A percentile compares a stretch with the other conserved stretches of the same genome.
Evolutionary conservation across 371 early-diverging fungal genomes (phyloP).

Genomic region (Nematocida sp.): DNA sequence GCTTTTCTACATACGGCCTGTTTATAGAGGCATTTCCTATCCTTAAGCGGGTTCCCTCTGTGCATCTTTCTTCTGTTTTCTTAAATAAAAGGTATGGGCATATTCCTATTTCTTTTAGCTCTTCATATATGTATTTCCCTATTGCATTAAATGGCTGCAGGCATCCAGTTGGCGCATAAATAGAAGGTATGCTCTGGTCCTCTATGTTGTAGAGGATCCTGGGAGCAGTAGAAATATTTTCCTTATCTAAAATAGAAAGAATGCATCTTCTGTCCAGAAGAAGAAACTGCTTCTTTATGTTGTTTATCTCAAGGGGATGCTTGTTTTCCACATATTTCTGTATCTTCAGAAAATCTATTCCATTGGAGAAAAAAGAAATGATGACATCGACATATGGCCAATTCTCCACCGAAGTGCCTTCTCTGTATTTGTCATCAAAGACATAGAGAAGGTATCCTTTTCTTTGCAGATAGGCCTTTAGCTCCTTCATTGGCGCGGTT

Average conservation of each 20-base stretch:
- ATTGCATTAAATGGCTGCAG: neutral
- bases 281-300: slow-evolving; percentile 78
- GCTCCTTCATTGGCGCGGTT: slow-evolving; percentile 32
- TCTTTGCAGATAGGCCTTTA: slow-evolving; percentile 22
- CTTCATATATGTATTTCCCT: neutral
- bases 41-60: slow-evolving; percentile 72
- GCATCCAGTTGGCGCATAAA: neutral
- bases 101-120: neutral
- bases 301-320: slow-evolving; percentile 80
- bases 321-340: slow-evolving; percentile 76
- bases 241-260: slow-evolving; percentile 74
- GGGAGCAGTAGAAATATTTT: slow-evolving; percentile 78
- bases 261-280: slow-evolving; percentile 84
- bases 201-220: slow-evolving; percentile 69
- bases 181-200: neutral
- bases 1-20: slow-evolving; percentile 95
- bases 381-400: slow-evolving; percentile 93
- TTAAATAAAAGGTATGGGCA: neutral
- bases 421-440: slow-evolving; percentile 32
- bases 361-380: slow-evolving; percentile 85
- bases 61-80: slow-evolving; percentile 67
- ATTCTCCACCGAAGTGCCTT: slow-evolving; percentile 66
- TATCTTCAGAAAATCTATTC: slow-evolving; percentile 87
- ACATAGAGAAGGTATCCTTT: slow-evolving; percentile 38
- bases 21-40: slow-evolving; percentile 71